Evolutionary conservation across 2,329 filamentous ascomycete species (phyloP).

Genomic region (Fusarium sp.): DNA sequence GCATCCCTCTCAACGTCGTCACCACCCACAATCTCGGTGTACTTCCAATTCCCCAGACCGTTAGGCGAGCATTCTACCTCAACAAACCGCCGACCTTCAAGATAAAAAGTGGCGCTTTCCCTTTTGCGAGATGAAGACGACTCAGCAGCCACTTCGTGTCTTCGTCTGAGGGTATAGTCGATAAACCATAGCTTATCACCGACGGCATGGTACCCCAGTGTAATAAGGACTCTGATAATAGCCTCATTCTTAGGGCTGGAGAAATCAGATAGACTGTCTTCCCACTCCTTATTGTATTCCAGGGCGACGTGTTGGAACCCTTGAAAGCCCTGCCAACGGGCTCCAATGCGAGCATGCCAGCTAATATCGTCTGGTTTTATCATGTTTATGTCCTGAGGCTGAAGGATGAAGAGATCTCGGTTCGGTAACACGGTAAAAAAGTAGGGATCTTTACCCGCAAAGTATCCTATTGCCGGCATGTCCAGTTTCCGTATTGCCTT

Average conservation of each 20-base stretch:
- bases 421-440: background rate
- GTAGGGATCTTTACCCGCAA: background rate
- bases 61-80: background rate
- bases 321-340: background rate
- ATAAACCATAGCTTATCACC: background rate
- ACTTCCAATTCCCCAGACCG: background rate
- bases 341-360: background rate
- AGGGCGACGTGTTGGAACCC: background rate
- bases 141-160: background rate
- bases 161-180: background rate
- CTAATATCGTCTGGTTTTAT: background rate
- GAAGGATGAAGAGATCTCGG: background rate
- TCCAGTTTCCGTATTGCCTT: background rate
- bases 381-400: background rate
- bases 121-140: background rate
- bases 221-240: background rate
- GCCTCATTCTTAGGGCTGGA: background rate
- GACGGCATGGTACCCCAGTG: background rate
- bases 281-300: background rate
- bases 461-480: background rate
- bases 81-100: background rate
- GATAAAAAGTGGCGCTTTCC: background rate
- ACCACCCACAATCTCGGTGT: background rate
- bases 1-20: background rate
- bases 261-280: no score